A percentile compares a stretch with the other conserved stretches of the same genome.
Conservation (phyloP, 805 yeast genomes). For the Blastobotrys chiropterorum region DNA sequence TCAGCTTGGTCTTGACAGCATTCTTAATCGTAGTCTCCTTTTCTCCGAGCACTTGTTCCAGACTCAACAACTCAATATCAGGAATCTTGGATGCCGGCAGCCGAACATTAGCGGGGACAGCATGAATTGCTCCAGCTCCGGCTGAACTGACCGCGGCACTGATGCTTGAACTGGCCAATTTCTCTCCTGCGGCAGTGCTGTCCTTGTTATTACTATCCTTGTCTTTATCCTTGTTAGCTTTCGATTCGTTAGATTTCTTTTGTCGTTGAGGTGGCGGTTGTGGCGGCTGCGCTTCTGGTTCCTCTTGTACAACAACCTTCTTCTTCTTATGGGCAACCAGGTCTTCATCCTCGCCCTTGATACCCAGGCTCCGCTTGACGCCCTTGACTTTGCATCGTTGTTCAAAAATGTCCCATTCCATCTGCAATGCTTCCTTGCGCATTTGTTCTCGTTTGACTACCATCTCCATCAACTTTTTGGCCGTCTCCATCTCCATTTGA, state of each 20-base stretch:
- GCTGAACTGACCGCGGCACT: not conserved
- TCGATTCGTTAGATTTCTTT: slow-evolving; percentile 10
- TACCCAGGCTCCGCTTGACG: slow-evolving; percentile 66
- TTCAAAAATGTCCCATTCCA: slow-evolving; percentile 64
- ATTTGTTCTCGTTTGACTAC: slow-evolving; percentile 71
- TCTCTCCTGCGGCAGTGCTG: slow-evolving; percentile 13
- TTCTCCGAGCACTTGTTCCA: slow-evolving; percentile 63
- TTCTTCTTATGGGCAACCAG: slow-evolving; percentile 68
- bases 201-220: slow-evolving; percentile 30
- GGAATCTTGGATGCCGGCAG: slow-evolving; percentile 89
- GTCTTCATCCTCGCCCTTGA: slow-evolving; percentile 81
- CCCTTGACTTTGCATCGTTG: slow-evolving; percentile 65
- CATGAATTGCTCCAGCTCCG: slow-evolving; percentile 7
- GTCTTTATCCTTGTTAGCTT: not conserved
- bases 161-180: no score
- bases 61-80: slow-evolving; percentile 82
- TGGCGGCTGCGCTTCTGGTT: slow-evolving; percentile 11
- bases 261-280: slow-evolving; percentile 14
- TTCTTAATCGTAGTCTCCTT: slow-evolving; percentile 71
- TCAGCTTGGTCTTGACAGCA: slow-evolving; percentile 81
- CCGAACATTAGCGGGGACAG: slow-evolving; percentile 65
- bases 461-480: slow-evolving; percentile 58
- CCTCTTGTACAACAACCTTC: slow-evolving; percentile 25
- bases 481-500: slow-evolving; percentile 69
- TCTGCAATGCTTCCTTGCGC: slow-evolving; percentile 52